A percentile compares a stretch with the other conserved stretches of the same genome.
Evolutionary conservation across 805 yeast genomes (phyloP).

Genomic region (Grigorovia transvaalensis): DNA sequence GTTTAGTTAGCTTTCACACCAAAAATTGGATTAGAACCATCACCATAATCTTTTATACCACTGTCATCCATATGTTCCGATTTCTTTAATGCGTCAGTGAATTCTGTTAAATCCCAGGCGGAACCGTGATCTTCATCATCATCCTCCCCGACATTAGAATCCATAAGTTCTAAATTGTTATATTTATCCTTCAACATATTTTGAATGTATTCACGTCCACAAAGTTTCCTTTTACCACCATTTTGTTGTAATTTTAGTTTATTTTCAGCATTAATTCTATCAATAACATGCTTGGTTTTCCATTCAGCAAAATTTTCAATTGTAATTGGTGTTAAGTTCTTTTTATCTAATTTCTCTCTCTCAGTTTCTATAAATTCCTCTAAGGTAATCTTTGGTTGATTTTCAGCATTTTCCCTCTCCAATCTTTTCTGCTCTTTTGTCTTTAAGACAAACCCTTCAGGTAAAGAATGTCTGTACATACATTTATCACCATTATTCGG

Average conservation of each 20-base stretch:
- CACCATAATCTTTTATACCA: conserved; percentile 63
- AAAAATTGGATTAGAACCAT: conserved; percentile 40
- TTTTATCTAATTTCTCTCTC: conserved; percentile 67
- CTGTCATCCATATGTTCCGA: conserved; percentile 28
- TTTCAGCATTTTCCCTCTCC: conserved; percentile 75
- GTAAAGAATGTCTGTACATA: conserved; percentile 89
- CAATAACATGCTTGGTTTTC: conserved; percentile 61
- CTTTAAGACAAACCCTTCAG: conserved; percentile 93
- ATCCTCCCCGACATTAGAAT: conserved; percentile 36
- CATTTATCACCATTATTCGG: conserved; percentile 91
- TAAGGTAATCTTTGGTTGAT: conserved; percentile 80
- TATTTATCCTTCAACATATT: conserved; percentile 29
- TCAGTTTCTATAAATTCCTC: conserved; percentile 95
- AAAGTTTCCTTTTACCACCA: conserved; percentile 37
- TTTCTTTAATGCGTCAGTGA: conserved; percentile 30
- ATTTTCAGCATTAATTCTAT: conserved; percentile 37
- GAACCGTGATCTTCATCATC: conserved; percentile 27
- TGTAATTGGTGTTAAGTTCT: conserved; percentile 77
- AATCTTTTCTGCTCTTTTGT: conserved; percentile 91
- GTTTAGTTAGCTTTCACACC: conserved; percentile 13
- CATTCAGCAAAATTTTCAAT: conserved; percentile 69
- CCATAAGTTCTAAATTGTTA: background rate
- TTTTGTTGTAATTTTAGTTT: conserved; percentile 20
- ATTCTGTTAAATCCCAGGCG: conserved; percentile 36
- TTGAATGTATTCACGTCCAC: conserved; percentile 62